Conservation (phyloP, 176 grass and related monocot genomes). For the Rhipidocladum racemiflorum region DNA sequence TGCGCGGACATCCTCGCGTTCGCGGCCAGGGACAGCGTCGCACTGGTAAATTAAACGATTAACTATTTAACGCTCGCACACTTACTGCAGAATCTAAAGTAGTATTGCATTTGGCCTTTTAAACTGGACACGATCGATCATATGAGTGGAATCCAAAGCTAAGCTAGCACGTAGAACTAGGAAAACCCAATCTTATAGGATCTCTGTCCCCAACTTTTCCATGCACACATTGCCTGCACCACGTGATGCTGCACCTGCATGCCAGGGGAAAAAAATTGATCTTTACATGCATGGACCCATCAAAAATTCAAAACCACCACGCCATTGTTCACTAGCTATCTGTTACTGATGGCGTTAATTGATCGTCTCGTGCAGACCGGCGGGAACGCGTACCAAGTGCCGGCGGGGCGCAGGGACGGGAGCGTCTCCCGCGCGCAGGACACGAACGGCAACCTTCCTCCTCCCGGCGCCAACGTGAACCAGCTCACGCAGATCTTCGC, state of each 20-base stretch:
- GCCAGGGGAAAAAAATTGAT: not conserved
- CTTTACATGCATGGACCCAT: not conserved
- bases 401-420: slow-evolving; percentile 68
- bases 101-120: not conserved
- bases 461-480: slow-evolving; percentile 38
- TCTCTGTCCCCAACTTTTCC: slow-evolving; percentile 23
- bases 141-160: slow-evolving; percentile 30
- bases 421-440: slow-evolving; percentile 45
- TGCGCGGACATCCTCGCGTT: slow-evolving; percentile 94
- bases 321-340: slow-evolving; percentile 10
- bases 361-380: slow-evolving; percentile 37
- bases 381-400: slow-evolving; percentile 69
- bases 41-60: slow-evolving; percentile 45
- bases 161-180: not conserved
- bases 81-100: not conserved
- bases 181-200: slow-evolving; percentile 14
- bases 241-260: slow-evolving; percentile 23
- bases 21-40: slow-evolving; percentile 79
- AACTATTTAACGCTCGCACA: not conserved
- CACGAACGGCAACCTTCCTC: slow-evolving; percentile 64
- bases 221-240: slow-evolving; percentile 18
- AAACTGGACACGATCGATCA: slow-evolving; percentile 29
- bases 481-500: slow-evolving; percentile 65
- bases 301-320: slow-evolving; percentile 4
- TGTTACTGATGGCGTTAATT: not conserved